Evolutionary conservation across 768 basidiomycete species (phyloP).

Genomic region (Kwoniella botswanensis): DNA sequence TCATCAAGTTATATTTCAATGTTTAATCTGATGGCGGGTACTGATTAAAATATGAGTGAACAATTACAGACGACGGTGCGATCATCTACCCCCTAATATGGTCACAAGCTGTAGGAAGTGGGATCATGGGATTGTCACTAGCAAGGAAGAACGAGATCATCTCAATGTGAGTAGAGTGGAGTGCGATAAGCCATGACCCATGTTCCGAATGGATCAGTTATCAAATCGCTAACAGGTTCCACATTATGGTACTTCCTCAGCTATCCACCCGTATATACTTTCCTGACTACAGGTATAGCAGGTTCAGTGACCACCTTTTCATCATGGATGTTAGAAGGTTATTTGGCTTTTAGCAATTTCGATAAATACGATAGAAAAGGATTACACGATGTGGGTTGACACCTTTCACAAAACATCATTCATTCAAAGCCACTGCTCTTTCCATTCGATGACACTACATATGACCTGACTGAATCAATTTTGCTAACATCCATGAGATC

Average conservation of each 20-base stretch:
- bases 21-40: neutral
- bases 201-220: too few species aligned
- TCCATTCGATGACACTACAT: too few species aligned
- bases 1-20: too few species aligned
- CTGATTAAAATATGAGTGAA: neutral
- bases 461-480: neutral
- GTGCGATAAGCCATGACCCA: too few species aligned
- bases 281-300: slow-evolving; percentile 91
- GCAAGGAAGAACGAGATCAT: slow-evolving; percentile 74
- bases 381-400: slow-evolving; percentile 69
- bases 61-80: slow-evolving; percentile 64
- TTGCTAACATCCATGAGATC: neutral
- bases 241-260: slow-evolving; percentile 59
- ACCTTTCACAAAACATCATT: too few species aligned
- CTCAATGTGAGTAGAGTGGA: slow-evolving; percentile 66
- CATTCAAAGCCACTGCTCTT: too few species aligned
- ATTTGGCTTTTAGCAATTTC: slow-evolving; percentile 80
- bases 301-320: slow-evolving; percentile 97
- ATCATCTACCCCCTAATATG: slow-evolving; percentile 83
- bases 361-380: slow-evolving; percentile 66
- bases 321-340: slow-evolving; percentile 88
- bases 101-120: slow-evolving; percentile 83
- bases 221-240: too few species aligned
- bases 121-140: slow-evolving; percentile 84
- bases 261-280: slow-evolving; percentile 85